Evolutionary conservation across 2,329 filamentous ascomycete genomes (phyloP).

Genomic region (Clonostachys solani): DNA sequence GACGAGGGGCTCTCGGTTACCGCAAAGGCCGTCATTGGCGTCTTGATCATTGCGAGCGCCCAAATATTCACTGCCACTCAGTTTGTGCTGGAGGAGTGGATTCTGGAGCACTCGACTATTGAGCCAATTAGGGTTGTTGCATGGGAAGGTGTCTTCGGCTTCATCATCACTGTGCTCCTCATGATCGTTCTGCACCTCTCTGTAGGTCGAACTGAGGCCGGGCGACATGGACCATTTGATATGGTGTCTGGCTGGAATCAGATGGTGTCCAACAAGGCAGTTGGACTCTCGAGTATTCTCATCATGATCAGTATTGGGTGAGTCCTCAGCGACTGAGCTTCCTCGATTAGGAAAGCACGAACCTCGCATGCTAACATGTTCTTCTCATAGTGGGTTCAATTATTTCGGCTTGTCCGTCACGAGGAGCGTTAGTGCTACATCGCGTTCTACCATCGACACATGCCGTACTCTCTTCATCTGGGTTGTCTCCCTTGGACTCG

Average conservation of each 20-base stretch:
- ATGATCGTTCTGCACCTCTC: conserved; percentile 78
- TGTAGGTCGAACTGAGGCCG: conserved; percentile 70
- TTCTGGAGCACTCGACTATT: conserved; percentile 61
- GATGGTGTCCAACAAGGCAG: conserved; percentile 65
- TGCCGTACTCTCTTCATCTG: conserved; percentile 98
- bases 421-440: conserved; percentile 82
- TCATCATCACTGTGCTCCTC: conserved; percentile 69
- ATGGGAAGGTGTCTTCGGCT: conserved; percentile 94
- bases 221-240: conserved; percentile 83
- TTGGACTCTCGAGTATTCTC: conserved; percentile 74
- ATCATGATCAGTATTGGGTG: conserved; percentile 99
- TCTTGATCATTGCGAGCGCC: conserved; percentile 85
- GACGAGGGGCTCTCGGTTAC: conserved; percentile 29
- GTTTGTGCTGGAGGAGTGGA: conserved; percentile 93
- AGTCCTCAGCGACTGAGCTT: conserved; percentile 2
- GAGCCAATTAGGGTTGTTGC: conserved; percentile 89
- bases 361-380: conserved; percentile 10
- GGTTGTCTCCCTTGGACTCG: conserved; percentile 87
- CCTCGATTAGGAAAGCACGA: neutral
- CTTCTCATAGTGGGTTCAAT: conserved; percentile 75
- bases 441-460: conserved; percentile 93
- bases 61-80: conserved; percentile 97
- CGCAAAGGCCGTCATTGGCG: conserved; percentile 67
- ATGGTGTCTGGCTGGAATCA: conserved; percentile 80
- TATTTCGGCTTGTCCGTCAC: conserved; percentile 97